Conservation (phyloP, 257 asterid genomes). For the Handroanthus guayacan region DNA sequence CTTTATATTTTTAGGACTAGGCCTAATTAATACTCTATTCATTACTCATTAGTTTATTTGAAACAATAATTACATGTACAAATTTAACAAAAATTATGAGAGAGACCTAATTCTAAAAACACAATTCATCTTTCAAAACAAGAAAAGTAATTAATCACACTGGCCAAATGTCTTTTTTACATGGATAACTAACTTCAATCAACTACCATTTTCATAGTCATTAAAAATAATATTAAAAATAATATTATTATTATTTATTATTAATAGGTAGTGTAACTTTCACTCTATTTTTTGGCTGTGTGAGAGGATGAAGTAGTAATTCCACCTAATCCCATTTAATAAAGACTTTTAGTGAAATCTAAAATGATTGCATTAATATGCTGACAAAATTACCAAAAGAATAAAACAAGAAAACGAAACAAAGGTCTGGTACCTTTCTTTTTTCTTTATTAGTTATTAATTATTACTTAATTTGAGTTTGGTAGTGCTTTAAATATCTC, state of each 20-base stretch:
- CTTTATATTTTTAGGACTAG: no score
- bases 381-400: background rate
- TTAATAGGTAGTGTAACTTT: slow-evolving; percentile 14
- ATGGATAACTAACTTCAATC: background rate
- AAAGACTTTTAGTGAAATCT: slow-evolving; percentile 3
- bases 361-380: slow-evolving; percentile 16
- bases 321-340: slow-evolving; percentile 26
- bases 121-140: no score
- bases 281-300: slow-evolving; percentile 35
- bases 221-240: background rate
- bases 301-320: background rate
- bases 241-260: background rate
- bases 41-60: no score
- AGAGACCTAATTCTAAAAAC: no score
- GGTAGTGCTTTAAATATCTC: slow-evolving; percentile 28
- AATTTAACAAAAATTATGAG: no score
- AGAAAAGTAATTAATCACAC: no score
- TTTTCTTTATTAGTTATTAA: background rate
- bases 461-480: slow-evolving; percentile 26
- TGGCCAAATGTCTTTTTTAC: background rate
- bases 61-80: no score
- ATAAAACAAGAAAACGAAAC: background rate
- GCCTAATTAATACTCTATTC: no score
- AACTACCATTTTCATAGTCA: background rate
- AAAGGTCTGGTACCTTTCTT: background rate